Conservation (phyloP, 768 basidiomycete genomes). For the Goffeauzyma gilvescens region DNA sequence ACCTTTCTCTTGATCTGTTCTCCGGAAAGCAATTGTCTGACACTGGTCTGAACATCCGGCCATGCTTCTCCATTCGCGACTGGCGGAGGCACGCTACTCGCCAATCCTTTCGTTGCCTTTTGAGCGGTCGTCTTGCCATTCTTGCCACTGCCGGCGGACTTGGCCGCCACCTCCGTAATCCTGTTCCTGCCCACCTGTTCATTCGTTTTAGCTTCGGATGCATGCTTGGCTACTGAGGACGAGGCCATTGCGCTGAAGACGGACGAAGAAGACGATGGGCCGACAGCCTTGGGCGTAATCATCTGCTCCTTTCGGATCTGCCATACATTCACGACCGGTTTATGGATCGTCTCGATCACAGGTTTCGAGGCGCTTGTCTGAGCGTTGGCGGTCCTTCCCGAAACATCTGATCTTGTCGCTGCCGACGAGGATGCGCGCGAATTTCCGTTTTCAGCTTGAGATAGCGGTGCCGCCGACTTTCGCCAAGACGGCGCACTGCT, state of each 20-base stretch:
- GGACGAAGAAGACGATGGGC: background rate
- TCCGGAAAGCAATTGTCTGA: slow-evolving; percentile 13
- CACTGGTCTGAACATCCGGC: slow-evolving; percentile 23
- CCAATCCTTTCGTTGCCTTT: background rate
- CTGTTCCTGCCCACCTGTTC: background rate
- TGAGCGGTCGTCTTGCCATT: background rate
- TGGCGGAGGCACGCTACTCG: slow-evolving; percentile 1
- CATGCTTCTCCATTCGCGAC: slow-evolving; percentile 16
- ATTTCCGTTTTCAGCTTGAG: background rate
- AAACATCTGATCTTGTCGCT: background rate
- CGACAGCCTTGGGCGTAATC: background rate
- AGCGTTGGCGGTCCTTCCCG: background rate
- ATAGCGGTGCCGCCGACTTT: background rate
- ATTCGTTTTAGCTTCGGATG: background rate
- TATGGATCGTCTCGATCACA: too few species aligned
- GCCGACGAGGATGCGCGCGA: background rate
- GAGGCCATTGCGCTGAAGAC: slow-evolving; percentile 4
- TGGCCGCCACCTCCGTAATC: background rate
- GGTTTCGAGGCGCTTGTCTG: slow-evolving; percentile 6
- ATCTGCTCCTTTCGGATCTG: slow-evolving; percentile 15
- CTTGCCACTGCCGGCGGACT: background rate
- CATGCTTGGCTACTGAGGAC: slow-evolving; percentile 3
- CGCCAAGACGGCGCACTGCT: too few species aligned
- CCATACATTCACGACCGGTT: slow-evolving; percentile 28
- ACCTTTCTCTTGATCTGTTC: slow-evolving; percentile 14